Conservation (phyloP, 1,284 basidiomycete genomes). For the Cutaneotrichosporon cavernicola region DNA sequence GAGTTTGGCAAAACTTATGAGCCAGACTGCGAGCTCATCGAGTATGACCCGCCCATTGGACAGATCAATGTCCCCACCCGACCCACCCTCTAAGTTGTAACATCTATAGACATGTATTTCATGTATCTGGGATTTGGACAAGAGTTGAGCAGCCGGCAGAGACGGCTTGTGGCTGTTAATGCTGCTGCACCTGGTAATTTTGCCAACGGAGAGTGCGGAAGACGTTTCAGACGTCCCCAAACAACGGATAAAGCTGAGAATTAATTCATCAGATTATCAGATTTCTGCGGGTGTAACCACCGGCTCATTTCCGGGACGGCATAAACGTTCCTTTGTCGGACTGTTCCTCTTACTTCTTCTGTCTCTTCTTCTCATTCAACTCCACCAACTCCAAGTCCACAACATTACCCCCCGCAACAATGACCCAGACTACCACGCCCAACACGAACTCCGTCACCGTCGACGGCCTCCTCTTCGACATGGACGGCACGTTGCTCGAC, state of each 20-base stretch:
- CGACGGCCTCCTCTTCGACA: slow-evolving; percentile 44
- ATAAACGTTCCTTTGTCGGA: not conserved
- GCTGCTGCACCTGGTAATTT: not conserved
- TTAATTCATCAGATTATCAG: not conserved
- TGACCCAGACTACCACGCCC: not conserved
- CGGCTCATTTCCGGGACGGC: not conserved
- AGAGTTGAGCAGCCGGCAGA: not conserved
- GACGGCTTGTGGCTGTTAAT: not conserved
- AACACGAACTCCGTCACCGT: slow-evolving; percentile 14
- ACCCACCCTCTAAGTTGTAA: not conserved
- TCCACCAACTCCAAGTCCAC: not conserved
- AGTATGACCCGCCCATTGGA: slow-evolving; percentile 25
- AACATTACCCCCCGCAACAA: slow-evolving; percentile 51
- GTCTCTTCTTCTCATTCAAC: not conserved
- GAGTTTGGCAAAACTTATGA: slow-evolving; percentile 39
- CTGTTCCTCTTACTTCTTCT: not conserved
- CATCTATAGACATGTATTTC: not conserved
- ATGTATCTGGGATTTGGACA: not conserved
- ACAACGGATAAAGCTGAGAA: not conserved
- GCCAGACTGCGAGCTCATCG: slow-evolving; percentile 51
- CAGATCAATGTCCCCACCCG: not conserved
- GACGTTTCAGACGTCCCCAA: not conserved
- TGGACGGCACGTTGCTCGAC: slow-evolving; percentile 52
- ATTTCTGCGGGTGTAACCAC: not conserved
- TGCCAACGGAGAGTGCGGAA: no score